Evolutionary conservation across 176 grass and related monocot species (phyloP).

Genomic region (Oryza officinalis): DNA sequence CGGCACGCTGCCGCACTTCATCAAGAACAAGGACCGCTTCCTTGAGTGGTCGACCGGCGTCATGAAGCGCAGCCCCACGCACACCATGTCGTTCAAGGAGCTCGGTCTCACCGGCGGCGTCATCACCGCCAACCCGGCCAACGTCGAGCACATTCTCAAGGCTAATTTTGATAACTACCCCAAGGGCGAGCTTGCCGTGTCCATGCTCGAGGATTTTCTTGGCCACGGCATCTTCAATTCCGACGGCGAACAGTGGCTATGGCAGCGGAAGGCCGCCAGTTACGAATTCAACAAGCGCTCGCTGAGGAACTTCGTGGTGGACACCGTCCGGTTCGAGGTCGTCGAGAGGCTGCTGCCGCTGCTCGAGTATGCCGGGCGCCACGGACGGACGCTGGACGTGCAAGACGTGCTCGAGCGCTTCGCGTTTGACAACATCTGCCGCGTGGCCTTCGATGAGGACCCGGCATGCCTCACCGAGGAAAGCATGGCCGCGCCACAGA

Average conservation of each 20-base stretch:
- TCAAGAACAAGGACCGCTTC: conserved; percentile 58
- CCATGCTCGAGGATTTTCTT: conserved; percentile 62
- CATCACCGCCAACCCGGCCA: conserved; percentile 59
- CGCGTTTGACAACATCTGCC: conserved; percentile 70
- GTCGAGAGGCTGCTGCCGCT: conserved; percentile 52
- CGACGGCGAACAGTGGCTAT: conserved; percentile 60
- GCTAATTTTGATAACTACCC: conserved; percentile 63
- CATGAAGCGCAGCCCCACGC: conserved; percentile 44
- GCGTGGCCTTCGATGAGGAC: conserved; percentile 64
- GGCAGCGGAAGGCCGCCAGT: conserved; percentile 69
- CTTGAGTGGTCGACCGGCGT: conserved; percentile 62
- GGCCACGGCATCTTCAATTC: conserved; percentile 81
- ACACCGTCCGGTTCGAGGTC: conserved; percentile 43
- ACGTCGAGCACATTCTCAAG: conserved; percentile 65
- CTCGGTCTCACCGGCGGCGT: conserved; percentile 33
- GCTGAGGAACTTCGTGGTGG: conserved; percentile 41
- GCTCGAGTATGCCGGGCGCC: conserved; percentile 1
- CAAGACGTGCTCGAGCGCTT: conserved; percentile 72
- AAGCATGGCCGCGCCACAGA: neutral
- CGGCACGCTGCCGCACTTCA: conserved; percentile 48
- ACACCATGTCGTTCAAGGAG: conserved; percentile 52
- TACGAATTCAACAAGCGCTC: conserved; percentile 66
- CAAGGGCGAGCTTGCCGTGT: conserved; percentile 39
- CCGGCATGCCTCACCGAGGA: conserved; percentile 48
- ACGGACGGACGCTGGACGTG: conserved; percentile 44